Percentiles rank a stretch among this genome's conserved stretches.
Conservation (phyloP, 164 flowering plant genomes). For the Brasenia schreberi region DNA sequence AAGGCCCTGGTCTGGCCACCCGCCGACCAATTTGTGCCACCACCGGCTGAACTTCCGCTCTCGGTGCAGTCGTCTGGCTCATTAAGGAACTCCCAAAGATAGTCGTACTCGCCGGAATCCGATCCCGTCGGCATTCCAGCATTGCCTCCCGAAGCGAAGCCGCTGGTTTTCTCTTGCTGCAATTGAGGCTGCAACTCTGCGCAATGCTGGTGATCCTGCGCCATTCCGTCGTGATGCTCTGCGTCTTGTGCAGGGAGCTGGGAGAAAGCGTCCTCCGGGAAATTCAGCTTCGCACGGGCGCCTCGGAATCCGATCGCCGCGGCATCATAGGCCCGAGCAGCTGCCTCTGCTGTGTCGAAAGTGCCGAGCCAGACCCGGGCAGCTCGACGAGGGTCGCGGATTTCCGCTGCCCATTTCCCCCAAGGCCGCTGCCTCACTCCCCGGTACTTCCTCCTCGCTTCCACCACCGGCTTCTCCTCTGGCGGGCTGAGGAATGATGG, state of each 20-base stretch:
- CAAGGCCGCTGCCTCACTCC: conserved; percentile 9
- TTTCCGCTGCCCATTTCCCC: conserved; percentile 8
- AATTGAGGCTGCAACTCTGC: background rate
- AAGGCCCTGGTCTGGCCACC: background rate
- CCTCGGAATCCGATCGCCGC: conserved; percentile 6
- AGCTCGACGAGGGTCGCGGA: conserved; percentile 5
- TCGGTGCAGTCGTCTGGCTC: background rate
- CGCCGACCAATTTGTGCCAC: background rate
- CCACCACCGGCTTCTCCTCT: background rate
- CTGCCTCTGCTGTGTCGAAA: conserved; percentile 5
- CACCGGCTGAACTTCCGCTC: background rate
- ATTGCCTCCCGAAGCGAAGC: background rate
- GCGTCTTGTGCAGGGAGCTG: background rate
- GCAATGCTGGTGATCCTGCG: background rate
- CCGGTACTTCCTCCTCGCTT: conserved; percentile 4
- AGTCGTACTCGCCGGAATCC: background rate
- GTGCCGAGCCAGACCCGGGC: conserved; percentile 6
- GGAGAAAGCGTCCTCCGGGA: background rate
- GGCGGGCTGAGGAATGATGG: background rate
- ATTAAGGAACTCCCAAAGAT: background rate
- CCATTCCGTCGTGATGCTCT: background rate
- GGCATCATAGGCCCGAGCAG: conserved; percentile 3
- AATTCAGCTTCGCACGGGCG: conserved; percentile 7
- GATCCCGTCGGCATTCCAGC: background rate
- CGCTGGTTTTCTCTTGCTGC: background rate